Conservation (phyloP, 2,329 filamentous ascomycete species). For the Leptosphaerulina australis region DNA sequence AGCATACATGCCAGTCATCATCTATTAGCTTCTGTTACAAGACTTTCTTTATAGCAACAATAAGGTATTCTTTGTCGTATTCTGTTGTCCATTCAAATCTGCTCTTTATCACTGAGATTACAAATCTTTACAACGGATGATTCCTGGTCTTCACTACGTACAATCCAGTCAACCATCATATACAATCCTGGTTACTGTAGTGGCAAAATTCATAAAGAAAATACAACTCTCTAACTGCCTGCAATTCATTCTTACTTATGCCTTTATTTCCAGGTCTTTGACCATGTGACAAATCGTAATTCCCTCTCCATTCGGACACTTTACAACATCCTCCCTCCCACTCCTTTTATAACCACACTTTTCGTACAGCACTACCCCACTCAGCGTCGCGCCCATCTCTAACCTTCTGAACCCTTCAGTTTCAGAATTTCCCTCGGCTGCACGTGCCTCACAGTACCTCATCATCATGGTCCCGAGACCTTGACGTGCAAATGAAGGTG, state of each 20-base stretch:
- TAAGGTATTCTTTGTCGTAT: too few relatives aligned
- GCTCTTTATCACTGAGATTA: too few relatives aligned
- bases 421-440: slow-evolving; percentile 22
- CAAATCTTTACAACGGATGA: too few relatives aligned
- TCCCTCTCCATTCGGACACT: slow-evolving; percentile 44
- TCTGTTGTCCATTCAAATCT: too few relatives aligned
- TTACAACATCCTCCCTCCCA: slow-evolving; percentile 40
- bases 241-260: not conserved
- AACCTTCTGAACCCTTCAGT: slow-evolving; percentile 35
- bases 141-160: too few relatives aligned
- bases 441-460: slow-evolving; percentile 43
- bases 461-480: slow-evolving; percentile 49
- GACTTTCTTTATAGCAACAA: too few relatives aligned
- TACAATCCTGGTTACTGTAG: too few relatives aligned
- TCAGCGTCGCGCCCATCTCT: slow-evolving; percentile 47
- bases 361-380: slow-evolving; percentile 44
- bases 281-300: slow-evolving; percentile 45
- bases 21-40: too few relatives aligned
- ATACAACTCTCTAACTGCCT: not conserved
- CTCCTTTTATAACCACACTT: slow-evolving; percentile 44
- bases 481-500: slow-evolving; percentile 35
- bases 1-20: too few relatives aligned
- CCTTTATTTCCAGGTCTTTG: slow-evolving; percentile 30
- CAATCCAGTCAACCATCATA: too few relatives aligned
- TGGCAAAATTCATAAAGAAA: too few relatives aligned